Evolutionary conservation across 306 rosid genomes (phyloP).

Genomic region (Styphnolobium japonicum): DNA sequence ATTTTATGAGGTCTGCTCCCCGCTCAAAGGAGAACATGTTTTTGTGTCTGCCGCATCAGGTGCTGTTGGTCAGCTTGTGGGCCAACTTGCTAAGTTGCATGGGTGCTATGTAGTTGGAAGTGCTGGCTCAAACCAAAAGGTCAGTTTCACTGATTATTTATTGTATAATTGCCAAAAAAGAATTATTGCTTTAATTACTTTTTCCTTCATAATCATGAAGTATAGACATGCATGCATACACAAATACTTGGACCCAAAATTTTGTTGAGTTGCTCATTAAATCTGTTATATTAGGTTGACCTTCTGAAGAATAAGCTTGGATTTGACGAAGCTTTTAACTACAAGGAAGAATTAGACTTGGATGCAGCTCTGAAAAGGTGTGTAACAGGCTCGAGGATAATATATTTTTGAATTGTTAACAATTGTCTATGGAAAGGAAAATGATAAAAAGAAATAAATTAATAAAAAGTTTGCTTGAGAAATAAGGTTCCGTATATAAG

Average conservation of each 20-base stretch:
- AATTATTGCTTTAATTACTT: background rate
- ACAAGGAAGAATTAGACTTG: conserved; percentile 45
- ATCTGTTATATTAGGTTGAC: conserved; percentile 35
- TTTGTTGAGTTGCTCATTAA: background rate
- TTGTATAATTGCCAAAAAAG: background rate
- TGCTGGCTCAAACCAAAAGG: conserved; percentile 52
- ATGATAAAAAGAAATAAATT: background rate
- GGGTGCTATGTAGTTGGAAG: conserved; percentile 73
- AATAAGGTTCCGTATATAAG: background rate
- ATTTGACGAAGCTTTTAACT: conserved; percentile 49
- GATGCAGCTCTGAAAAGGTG: conserved; percentile 44
- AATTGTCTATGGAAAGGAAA: background rate
- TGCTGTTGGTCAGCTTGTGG: conserved; percentile 63
- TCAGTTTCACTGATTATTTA: background rate
- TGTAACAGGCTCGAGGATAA: background rate
- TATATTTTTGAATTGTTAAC: background rate
- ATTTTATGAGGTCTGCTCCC: conserved; percentile 44
- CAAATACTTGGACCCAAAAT: background rate
- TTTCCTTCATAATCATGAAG: background rate
- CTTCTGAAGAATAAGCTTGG: conserved; percentile 45
- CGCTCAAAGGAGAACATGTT: conserved; percentile 45
- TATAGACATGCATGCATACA: background rate
- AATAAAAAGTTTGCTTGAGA: background rate
- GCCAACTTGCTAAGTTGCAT: conserved; percentile 53
- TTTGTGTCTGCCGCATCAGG: conserved; percentile 60